Evolutionary conservation across 2,329 filamentous ascomycete species (phyloP).

Genomic region (Fusarium albosuccineum): DNA sequence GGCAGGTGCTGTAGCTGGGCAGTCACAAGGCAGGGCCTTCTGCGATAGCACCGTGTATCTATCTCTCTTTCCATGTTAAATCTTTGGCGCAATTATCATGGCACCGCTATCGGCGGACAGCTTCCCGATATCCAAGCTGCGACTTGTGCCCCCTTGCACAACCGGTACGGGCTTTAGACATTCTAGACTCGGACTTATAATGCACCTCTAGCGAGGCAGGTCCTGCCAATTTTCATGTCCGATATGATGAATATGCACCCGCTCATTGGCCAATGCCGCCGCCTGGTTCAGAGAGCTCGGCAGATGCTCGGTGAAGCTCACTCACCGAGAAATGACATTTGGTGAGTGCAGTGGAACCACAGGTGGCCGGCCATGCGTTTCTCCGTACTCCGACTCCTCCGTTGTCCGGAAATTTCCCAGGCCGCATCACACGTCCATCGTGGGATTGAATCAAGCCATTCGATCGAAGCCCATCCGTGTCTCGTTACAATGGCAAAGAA

Average conservation of each 20-base stretch:
- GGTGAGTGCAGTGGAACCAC: not conserved
- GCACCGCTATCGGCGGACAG: slow-evolving; percentile 10
- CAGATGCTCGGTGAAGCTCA: slow-evolving; percentile 12
- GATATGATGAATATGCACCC: slow-evolving; percentile 17
- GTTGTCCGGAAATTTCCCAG: slow-evolving; percentile 44
- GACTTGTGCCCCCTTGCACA: too few species aligned
- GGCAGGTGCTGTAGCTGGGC: not conserved
- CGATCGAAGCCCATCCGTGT: slow-evolving; percentile 24
- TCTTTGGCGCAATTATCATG: not conserved
- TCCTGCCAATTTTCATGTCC: slow-evolving; percentile 29
- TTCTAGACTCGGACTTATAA: slow-evolving; percentile 18
- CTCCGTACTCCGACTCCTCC: slow-evolving; percentile 30
- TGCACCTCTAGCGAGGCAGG: slow-evolving; percentile 13
- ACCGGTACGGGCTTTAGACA: slow-evolving; percentile 10
- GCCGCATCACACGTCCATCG: slow-evolving; percentile 24
- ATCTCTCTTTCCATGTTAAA: too few species aligned
- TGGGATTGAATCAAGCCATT: slow-evolving; percentile 27
- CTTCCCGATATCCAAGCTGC: slow-evolving; percentile 3
- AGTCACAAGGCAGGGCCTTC: slow-evolving; percentile 5
- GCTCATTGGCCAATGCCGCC: slow-evolving; percentile 36
- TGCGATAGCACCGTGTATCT: too few species aligned
- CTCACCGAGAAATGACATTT: slow-evolving; percentile 10
- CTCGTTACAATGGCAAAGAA: slow-evolving; percentile 47
- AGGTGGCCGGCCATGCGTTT: slow-evolving; percentile 36
- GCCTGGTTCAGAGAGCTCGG: not conserved